Base-by-base conservation (phyloP, 2,329 filamentous ascomycete genomes). In the Nemania diffusa region DNA sequence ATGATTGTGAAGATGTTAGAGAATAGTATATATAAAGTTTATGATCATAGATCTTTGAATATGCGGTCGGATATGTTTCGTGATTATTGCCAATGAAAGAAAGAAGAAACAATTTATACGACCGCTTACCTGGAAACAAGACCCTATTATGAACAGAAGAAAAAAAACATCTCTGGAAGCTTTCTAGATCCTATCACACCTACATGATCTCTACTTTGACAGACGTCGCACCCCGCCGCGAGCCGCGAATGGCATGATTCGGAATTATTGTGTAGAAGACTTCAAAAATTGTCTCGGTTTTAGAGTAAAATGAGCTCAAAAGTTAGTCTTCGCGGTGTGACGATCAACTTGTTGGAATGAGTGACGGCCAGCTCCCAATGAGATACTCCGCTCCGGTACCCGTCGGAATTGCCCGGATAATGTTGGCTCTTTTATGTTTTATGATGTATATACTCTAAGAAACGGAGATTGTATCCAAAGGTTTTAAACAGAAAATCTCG, bases 361-460 rank as follows among this genome's bases (percentile, higher is more conserved):
- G 32, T 22, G 32, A 51, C 7, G 24, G 11, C 44, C 9, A 63
- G 8, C 22, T 40, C n/a, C n/a, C 42, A 8, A 24, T 29, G 61
- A 63, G 50, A 57, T 63, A 63, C 44, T 63, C 61, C 53, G 53
- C 32, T 29, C 53, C 53, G 61, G 44, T 8, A 24, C 7, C 11
- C 22, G 7, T 32, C 57, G 27, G 57, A 26, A n/a, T 22, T 51
- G 29, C 15, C 15, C n/a, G 29, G 48, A 37, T 15, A 53, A 29
- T 22, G 15, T 5, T 3, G 8, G 20, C 6, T 11, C 1, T 40
- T 37, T 17, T 8, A 29, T 37, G n/a, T n/a, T n/a, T n/a, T n/a
- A 34, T 24, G 2, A 13, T 20, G 26, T 2, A 17, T 15, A 2
- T 11, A 37, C 27, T 20, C 9, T 32, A 32, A 13, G 11, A 29